These are phyloP conservation scores for Lentinula edodes DNA, from an alignment of 768 basidiomycete species.

Conservation along the genomic window DNA sequence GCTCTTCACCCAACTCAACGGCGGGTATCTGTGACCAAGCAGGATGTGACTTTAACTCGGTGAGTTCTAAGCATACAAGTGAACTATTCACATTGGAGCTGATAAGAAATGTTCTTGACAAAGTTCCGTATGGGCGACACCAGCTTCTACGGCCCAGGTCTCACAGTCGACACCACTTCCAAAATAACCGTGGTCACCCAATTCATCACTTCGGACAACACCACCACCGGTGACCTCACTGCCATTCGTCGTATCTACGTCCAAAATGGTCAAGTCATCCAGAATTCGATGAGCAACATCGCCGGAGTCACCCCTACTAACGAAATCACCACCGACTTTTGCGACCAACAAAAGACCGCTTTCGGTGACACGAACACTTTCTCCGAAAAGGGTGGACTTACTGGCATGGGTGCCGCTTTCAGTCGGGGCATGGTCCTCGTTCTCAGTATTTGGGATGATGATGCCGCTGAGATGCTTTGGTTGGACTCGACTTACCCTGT, in stretches of 20 bases:
- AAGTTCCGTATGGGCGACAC: constrained; percentile 35
- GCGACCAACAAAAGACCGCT: constrained; percentile 23
- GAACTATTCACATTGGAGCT: neutral
- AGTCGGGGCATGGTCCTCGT: constrained; percentile 27
- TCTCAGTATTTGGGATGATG: constrained; percentile 28
- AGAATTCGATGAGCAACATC: constrained; percentile 31
- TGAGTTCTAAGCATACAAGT: neutral
- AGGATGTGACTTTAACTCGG: constrained; percentile 44
- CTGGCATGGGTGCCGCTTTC: constrained; percentile 17
- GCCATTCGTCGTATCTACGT: constrained; percentile 40
- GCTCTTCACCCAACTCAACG: constrained; percentile 21
- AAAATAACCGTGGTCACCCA: constrained; percentile 40
- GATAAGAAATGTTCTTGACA: neutral
- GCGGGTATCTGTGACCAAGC: constrained; percentile 34
- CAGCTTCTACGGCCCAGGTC: constrained; percentile 32
- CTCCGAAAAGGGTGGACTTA: constrained; percentile 25
- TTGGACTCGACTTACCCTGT: constrained; percentile 28
- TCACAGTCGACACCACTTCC: constrained; percentile 33
- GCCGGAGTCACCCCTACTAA: constrained; percentile 22
- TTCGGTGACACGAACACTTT: constrained; percentile 34
- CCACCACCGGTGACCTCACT: constrained; percentile 27
- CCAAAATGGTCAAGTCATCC: constrained; percentile 36
- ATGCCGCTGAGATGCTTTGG: constrained; percentile 31
- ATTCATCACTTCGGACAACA: constrained; percentile 33
- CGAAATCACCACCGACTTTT: constrained; percentile 37